Base-by-base conservation (phyloP, 2,329 filamentous ascomycete genomes). In the Pseudogymnoascus sp. region DNA sequence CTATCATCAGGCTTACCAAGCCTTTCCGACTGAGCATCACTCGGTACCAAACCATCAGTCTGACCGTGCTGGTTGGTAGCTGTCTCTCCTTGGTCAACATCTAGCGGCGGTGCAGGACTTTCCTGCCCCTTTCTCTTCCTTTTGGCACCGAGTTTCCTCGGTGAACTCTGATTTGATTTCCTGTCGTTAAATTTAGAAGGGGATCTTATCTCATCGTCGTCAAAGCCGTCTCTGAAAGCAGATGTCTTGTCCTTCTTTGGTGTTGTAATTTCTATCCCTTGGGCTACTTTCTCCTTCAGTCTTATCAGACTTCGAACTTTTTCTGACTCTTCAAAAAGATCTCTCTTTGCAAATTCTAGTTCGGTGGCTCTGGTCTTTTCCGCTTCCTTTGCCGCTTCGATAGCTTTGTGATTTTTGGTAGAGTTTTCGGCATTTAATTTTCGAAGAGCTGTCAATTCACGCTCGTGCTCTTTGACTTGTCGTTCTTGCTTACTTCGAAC, bases 151-250 rank as follows among this genome's bases (percentile, higher is more conserved):
- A 73, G 71, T 63, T 85, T 86, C 35, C 76, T 86, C 0, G 89
- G 89, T 2, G 80, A 81, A 12, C 71, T 71, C n/a, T 73, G 68
- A 63, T 72, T 75, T 10, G 69, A 66, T 66, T 71, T 75, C 63
- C 57, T 61, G 13, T 26, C 41, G n/a, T 65, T 65, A 35, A 69
- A 69, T 58, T 68, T 70, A n/a, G 75, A 78, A 1, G 79, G 78
- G 3, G 78, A 80, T 0, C 74, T 71, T 75, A 82, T 74, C 65
- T 82, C 78, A 58, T 77, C 75, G 41, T 71, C 70, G 59, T 92
- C 88, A 66, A 94, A 94, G 0, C 89, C 89, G 71, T 94, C 89
- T 1, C 86, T 80, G 57, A 88, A 75, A 1, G 79, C 77, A 72
- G 81, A 81, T 1, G 75, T 72, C 69, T 80, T 83, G 26, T 77